A percentile compares a stretch with the other conserved stretches of the same genome.
phyloP scores from a whole-genome alignment of 2,329 filamentous ascomycete genomes.

The Cercospora janseana region DNA sequence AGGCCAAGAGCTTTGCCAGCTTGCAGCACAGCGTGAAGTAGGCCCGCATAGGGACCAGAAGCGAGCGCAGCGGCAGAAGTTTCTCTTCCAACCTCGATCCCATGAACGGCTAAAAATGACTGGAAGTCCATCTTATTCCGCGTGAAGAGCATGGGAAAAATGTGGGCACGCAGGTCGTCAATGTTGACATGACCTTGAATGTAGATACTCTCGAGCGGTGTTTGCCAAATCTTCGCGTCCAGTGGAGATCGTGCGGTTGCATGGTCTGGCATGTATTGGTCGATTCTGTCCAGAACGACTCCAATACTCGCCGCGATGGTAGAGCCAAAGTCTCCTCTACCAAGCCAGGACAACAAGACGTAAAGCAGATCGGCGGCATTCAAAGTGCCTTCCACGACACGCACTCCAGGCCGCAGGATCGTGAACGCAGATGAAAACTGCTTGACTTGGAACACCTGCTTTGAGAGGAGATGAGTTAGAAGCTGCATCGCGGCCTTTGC shows the following conservation, averaged over 20 bases:
- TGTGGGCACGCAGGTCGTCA: conserved; percentile 45
- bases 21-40: conserved; percentile 41
- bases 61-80: background rate
- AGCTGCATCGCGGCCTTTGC: conserved; percentile 27
- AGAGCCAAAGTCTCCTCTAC: conserved; percentile 36
- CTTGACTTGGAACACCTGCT: conserved; percentile 19
- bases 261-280: conserved; percentile 16
- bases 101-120: conserved; percentile 42
- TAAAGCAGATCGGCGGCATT: conserved; percentile 13
- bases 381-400: background rate
- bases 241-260: background rate
- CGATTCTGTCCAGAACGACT: conserved; percentile 35
- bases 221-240: conserved; percentile 23
- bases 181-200: conserved; percentile 12
- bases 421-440: conserved; percentile 13
- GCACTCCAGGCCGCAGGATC: background rate
- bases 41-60: conserved; percentile 21
- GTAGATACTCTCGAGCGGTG: conserved; percentile 25
- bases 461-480: conserved; percentile 21
- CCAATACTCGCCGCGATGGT: conserved; percentile 34
- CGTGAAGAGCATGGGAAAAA: conserved; percentile 50
- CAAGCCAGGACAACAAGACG: conserved; percentile 37
- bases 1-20: conserved; percentile 50
- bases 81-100: conserved; percentile 14
- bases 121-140: conserved; percentile 42